Percentiles rank a stretch among this genome's conserved stretches.
Conservation (phyloP, 257 asterid genomes). For the Forsythia viridissima region DNA sequence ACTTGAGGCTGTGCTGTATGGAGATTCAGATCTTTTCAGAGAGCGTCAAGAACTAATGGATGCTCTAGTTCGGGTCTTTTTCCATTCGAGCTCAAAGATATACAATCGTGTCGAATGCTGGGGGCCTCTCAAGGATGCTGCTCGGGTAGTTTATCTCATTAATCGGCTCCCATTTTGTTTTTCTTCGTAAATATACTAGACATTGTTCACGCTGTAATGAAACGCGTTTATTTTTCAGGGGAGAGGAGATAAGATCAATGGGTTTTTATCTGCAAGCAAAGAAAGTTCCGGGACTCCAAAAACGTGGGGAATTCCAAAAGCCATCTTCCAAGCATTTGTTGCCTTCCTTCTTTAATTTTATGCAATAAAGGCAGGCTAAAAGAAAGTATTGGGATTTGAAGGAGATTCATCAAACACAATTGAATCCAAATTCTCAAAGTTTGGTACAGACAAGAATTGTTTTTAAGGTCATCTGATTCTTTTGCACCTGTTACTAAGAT, state of each 20-base stretch:
- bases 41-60: conserved; percentile 70
- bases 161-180: not conserved
- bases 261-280: conserved; percentile 45
- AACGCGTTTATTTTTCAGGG: conserved; percentile 44
- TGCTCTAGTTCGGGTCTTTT: conserved; percentile 73
- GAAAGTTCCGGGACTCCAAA: conserved; percentile 33
- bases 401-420: conserved; percentile 1
- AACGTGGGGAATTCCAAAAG: conserved; percentile 57
- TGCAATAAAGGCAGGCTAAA: not conserved
- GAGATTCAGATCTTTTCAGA: conserved; percentile 70
- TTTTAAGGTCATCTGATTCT: conserved; percentile 45
- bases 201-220: not conserved
- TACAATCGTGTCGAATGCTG: conserved; percentile 83
- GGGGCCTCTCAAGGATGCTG: conserved; percentile 91
- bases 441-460: conserved; percentile 25
- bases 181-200: not conserved
- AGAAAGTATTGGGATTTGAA: not conserved
- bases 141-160: conserved; percentile 39
- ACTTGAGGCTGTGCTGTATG: conserved; percentile 80
- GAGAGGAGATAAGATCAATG: conserved; percentile 50
- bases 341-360: conserved; percentile 58
- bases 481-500: conserved; percentile 32
- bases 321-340: conserved; percentile 75
- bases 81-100: conserved; percentile 80
- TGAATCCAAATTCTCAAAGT: not conserved